These are phyloP conservation scores for Penicillium brevicompactum DNA, from an alignment of 2,329 filamentous ascomycete genomes.

Conservation along the genomic window DNA sequence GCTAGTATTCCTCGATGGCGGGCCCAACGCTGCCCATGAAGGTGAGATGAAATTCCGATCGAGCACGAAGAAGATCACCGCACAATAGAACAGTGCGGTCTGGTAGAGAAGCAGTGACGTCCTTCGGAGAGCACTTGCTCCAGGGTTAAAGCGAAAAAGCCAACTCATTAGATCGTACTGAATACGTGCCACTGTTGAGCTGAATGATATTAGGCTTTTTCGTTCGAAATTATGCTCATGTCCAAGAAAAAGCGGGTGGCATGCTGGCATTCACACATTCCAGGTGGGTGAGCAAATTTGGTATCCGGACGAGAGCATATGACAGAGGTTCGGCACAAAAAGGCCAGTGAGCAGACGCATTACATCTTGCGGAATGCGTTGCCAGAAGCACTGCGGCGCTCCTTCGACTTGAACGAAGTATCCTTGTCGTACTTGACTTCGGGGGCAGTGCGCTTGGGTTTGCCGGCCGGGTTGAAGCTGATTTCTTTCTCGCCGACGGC, in stretches of 20 bases:
- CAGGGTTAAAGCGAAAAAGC: no score
- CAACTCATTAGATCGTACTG: background rate
- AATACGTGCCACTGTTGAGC: no score
- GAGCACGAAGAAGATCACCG: background rate
- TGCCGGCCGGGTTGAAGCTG: constrained; percentile 59
- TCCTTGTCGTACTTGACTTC: constrained; percentile 23
- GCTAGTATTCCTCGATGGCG: background rate
- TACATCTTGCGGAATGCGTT: constrained; percentile 53
- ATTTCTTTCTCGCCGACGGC: constrained; percentile 58
- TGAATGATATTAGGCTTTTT: no score
- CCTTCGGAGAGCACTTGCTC: background rate
- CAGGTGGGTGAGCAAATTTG: no score
- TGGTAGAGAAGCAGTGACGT: background rate
- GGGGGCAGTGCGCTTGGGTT: constrained; percentile 37
- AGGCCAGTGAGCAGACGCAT: constrained; percentile 13
- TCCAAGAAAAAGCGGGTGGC: background rate
- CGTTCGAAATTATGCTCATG: background rate
- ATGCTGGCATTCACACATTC: background rate
- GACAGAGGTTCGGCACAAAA: background rate
- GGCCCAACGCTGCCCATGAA: background rate
- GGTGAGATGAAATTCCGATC: background rate
- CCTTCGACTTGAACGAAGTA: constrained; percentile 38
- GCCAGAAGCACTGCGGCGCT: constrained; percentile 51
- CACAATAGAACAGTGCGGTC: background rate
- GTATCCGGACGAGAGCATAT: background rate